Evolutionary conservation across 164 flowering plant genomes (phyloP), one percentile per base, ranked within the genome.

Genomic region (Magnolia changhungtana): DNA sequence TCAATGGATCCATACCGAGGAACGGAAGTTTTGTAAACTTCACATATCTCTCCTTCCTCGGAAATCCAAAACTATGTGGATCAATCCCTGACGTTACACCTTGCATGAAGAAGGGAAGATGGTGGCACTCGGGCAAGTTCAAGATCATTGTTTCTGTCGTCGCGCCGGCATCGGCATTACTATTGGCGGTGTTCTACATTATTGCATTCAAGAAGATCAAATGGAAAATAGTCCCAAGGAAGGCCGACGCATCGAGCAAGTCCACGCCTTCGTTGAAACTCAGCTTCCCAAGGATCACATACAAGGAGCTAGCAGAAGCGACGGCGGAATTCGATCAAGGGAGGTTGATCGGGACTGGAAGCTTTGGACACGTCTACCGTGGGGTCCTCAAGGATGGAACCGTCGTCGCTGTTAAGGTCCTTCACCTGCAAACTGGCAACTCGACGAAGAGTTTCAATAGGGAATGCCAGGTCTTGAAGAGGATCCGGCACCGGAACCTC

Each of bases 51-150:
- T 84, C 92, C 0, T 86, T 90, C 76, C 61, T 83, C 37, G 83
- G 85, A 68, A 89, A 89, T 68, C 80, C 27, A 7, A 76, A 69
- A 21, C 85, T 90, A 2, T 89, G 91, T 76, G 87, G 88, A 11
- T 67, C 77, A 8, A 65, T 85, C 74, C 52, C 83, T 6, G 87
- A 87, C 31, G n/a, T 8, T 37, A 3, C 7, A 5, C 6, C 7
- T 37, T 86, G 90, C 81, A 8, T 63, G 9, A 67, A 3, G 52
- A 75, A 55, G 65, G 61, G 16, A 37, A 74, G 69, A 19, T 75
- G 76, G 77, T 67, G 80, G 50, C 87, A 55, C 20, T 80, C 84
- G 1, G 77, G 23, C 7, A 77, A 67, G 49, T 77, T 80, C 69
- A 61, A 84, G 78, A 80, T 85, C 69, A 67, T 82, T 31, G 82